Conservation (phyloP, 2,329 filamentous ascomycete species). For the Drechslerella coelobrocha region DNA sequence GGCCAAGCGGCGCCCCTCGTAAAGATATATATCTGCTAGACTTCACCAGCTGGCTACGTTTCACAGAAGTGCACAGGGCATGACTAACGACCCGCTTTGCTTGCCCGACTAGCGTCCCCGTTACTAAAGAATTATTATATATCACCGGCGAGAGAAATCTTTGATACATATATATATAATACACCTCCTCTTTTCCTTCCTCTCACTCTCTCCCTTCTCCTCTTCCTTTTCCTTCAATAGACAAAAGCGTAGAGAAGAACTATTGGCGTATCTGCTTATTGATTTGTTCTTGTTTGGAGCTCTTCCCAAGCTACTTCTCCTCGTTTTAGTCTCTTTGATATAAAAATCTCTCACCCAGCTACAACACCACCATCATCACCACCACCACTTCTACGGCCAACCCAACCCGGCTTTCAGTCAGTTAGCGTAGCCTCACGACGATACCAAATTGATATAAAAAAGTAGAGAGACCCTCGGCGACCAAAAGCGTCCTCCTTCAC, state of each 20-base stretch:
- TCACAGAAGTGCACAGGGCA: neutral
- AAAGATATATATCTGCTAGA: neutral
- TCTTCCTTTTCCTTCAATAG: neutral
- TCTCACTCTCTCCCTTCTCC: neutral
- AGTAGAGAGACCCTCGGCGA: neutral
- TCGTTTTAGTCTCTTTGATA: neutral
- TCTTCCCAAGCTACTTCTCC: neutral
- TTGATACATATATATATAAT: neutral
- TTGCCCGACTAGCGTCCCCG: neutral
- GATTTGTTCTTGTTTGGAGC: neutral
- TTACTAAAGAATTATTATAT: neutral
- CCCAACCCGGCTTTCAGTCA: too few species aligned
- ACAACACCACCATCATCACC: neutral
- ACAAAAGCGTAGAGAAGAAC: neutral
- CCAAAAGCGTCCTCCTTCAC: constrained; percentile 8
- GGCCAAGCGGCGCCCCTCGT: neutral
- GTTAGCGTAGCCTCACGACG: neutral
- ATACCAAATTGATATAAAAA: neutral
- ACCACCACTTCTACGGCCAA: neutral
- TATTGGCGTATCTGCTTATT: too few species aligned
- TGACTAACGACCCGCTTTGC: neutral
- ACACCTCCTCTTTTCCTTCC: neutral
- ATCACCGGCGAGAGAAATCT: neutral
- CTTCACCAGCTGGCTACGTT: neutral
- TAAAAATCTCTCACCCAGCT: neutral